Percentiles rank a stretch among this genome's conserved stretches.
phyloP scores from a whole-genome alignment of 768 basidiomycete genomes.

The Tulasnella sp. region DNA sequence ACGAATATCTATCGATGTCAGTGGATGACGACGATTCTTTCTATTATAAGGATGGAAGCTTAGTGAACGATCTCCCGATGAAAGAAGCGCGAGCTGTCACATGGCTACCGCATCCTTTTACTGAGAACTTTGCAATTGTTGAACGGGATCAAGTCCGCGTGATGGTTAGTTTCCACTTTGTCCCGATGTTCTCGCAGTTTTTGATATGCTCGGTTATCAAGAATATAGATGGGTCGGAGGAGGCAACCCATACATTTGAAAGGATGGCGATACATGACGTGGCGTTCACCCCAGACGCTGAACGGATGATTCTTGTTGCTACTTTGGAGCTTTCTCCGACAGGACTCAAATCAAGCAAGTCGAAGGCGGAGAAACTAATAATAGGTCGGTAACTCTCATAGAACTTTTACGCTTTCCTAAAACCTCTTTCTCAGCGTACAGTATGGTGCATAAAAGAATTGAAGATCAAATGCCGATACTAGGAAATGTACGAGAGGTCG shows the following conservation, averaged over 20 bases:
- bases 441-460: slow-evolving; percentile 47
- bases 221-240: slow-evolving; percentile 49
- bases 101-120: slow-evolving; percentile 62
- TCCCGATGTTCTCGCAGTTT: background rate
- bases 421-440: slow-evolving; percentile 47
- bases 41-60: slow-evolving; percentile 51
- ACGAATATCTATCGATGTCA: too few species aligned
- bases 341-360: slow-evolving; percentile 56
- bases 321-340: slow-evolving; percentile 49
- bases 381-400: slow-evolving; percentile 37
- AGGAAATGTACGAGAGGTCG: slow-evolving; percentile 60
- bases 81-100: slow-evolving; percentile 46
- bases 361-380: slow-evolving; percentile 55
- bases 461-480: slow-evolving; percentile 66
- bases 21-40: too few species aligned
- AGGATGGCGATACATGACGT: slow-evolving; percentile 56
- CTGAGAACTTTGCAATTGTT: slow-evolving; percentile 55
- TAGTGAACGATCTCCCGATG: slow-evolving; percentile 48
- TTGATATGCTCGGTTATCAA: slow-evolving; percentile 19
- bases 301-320: slow-evolving; percentile 49
- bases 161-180: slow-evolving; percentile 1
- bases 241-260: slow-evolving; percentile 46
- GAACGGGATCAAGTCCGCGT: slow-evolving; percentile 42
- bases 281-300: slow-evolving; percentile 52
- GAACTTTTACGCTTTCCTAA: too few species aligned